Evolutionary conservation across 768 basidiomycete species (phyloP), one percentile per base, ranked within the genome.

Genomic region (Boletellus emodensis): DNA sequence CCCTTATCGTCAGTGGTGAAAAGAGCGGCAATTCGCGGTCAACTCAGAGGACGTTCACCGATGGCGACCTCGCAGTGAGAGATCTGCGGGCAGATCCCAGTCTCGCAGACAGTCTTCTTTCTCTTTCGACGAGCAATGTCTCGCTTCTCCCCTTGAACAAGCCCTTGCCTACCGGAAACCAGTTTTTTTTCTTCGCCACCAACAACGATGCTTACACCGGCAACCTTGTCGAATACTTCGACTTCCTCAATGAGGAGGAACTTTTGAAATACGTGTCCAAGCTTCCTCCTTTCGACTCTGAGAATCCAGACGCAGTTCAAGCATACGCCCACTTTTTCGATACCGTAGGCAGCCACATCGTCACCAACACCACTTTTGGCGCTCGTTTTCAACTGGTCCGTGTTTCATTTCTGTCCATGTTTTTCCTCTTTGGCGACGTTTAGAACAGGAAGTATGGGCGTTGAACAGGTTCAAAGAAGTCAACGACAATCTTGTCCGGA

Each of bases 401-500:
- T 49, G 9, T 15, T 13, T 30, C 24, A 5, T 30, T 28, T 20
- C 4, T 22, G 10, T 14, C n/a, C 14, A 17, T 6, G 11, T 7
- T 11, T 26, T 3, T 17, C 34, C 34, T 20, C 22, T n/a, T 26
- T 28, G 6, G 22, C 40, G 24, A 51, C 39, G 22, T 45, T 18
- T 13, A 36, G 1, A 30, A 28, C 8, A 51, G 52, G 18, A 53
- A 34, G 48, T 44, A 30, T 53, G 48, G 48, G 52, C 41, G n/a
- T 51, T 33, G 37, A 53, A 53, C 48, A 50, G 44, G 12, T 43
- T 44, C 41, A 28, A 43, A 14, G 52, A 50, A 4, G 42, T 53
- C 22, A 53, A 53, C 33, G 17, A 22, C 2, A 53, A 50, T 17
- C 50, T 50, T 14, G 14, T 4, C n/a, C 26, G 37, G 24, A 10